A percentile compares a stretch with the other conserved stretches of the same genome.
Conservation (phyloP, 2,329 filamentous ascomycete species). For the Coniochaeta prunicola region DNA sequence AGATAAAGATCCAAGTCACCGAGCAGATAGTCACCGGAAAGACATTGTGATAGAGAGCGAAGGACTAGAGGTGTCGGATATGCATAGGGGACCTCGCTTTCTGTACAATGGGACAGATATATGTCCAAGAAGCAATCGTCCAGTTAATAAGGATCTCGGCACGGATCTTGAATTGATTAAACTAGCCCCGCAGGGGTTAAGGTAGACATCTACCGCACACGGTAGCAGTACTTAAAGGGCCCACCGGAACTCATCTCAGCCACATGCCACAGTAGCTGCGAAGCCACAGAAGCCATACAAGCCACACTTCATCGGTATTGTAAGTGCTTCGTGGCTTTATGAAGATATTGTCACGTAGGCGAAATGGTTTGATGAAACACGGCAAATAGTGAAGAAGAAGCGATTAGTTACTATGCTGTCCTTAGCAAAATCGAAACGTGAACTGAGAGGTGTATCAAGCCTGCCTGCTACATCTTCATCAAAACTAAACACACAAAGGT, state of each 20-base stretch:
- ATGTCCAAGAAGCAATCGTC: background rate
- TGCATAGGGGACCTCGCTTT: background rate
- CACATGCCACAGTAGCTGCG: too few relatives aligned
- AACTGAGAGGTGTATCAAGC: slow-evolving; percentile 9
- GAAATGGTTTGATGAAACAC: background rate
- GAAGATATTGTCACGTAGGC: background rate
- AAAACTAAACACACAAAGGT: slow-evolving; percentile 8
- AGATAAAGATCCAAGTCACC: background rate
- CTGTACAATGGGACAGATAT: background rate
- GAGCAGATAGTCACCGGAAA: background rate
- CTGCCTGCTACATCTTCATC: slow-evolving; percentile 10
- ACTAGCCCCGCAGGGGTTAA: background rate
- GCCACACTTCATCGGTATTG: background rate
- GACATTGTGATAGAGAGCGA: background rate
- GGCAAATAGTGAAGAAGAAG: background rate
- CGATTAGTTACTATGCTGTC: background rate
- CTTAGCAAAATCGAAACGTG: background rate
- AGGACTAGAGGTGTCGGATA: background rate
- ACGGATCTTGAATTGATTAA: background rate
- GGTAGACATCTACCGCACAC: too few relatives aligned
- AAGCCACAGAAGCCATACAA: background rate
- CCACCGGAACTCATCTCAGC: too few relatives aligned
- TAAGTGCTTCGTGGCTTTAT: background rate
- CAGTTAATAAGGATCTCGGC: background rate
- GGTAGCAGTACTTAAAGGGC: too few relatives aligned